Percentiles rank a stretch among this genome's conserved stretches.
Evolutionary conservation across 208 protist species (phyloP).

Genomic region (Leishmania guyanensis): DNA sequence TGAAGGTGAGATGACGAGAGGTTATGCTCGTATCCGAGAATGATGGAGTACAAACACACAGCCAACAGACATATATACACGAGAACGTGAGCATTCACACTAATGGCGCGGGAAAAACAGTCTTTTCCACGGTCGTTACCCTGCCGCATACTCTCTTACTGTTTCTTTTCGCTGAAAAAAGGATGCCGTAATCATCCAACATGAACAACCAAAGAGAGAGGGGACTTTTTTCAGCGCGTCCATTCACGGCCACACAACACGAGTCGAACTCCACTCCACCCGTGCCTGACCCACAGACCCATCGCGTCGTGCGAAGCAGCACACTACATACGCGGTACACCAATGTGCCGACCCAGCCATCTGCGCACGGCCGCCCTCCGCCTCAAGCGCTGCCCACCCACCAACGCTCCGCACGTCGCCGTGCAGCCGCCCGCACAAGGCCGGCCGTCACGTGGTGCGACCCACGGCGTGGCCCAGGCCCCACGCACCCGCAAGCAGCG

Average conservation of each 20-base stretch:
- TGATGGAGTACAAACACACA: not conserved
- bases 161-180: too few relatives aligned
- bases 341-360: not conserved
- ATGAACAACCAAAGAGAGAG: not conserved
- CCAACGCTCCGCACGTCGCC: not conserved
- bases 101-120: not conserved
- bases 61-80: not conserved
- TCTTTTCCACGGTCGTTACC: not conserved
- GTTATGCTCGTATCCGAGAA: not conserved
- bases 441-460: too few relatives aligned
- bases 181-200: not conserved
- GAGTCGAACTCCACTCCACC: not conserved
- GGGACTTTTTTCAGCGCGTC: not conserved
- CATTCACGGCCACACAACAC: not conserved
- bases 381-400: not conserved
- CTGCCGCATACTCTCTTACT: not conserved
- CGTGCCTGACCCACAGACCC: not conserved
- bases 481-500: too few relatives aligned
- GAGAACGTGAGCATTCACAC: not conserved
- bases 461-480: too few relatives aligned
- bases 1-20: not conserved
- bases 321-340: not conserved
- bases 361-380: not conserved
- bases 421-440: not conserved
- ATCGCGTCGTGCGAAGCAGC: not conserved